Percentiles rank a stretch among this genome's conserved stretches.
These are phyloP conservation scores for Madurella fahalii DNA, from an alignment of 2,329 filamentous ascomycete species.

Conservation along the genomic window DNA sequence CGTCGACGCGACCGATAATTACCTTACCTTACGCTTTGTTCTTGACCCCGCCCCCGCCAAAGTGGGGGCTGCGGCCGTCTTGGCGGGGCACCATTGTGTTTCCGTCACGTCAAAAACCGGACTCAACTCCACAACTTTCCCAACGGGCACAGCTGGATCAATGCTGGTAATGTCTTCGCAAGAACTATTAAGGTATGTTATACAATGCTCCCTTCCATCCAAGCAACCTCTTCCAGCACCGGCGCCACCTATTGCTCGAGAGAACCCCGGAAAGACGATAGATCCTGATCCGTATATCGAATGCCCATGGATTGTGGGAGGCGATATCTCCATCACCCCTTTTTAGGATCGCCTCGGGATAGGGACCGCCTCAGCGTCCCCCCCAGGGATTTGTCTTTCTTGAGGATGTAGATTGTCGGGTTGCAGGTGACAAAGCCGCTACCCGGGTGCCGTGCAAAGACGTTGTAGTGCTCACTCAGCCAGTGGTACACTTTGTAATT, in stretches of 20 bases:
- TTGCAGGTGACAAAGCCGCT: constrained; percentile 14
- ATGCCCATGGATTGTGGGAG: too few species aligned
- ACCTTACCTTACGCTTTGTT: too few species aligned
- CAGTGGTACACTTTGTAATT: constrained; percentile 9
- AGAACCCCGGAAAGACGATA: too few species aligned
- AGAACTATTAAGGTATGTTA: too few species aligned
- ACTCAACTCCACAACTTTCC: not conserved
- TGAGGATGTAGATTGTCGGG: constrained; percentile 15
- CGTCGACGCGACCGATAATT: constrained; percentile 11
- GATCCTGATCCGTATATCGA: too few species aligned
- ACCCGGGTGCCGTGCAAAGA: constrained; percentile 5
- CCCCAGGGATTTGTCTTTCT: not conserved
- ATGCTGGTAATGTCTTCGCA: too few species aligned
- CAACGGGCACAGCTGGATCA: too few species aligned
- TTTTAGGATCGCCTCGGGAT: not conserved
- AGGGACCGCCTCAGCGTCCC: not conserved
- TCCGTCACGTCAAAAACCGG: not conserved
- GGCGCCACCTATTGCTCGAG: too few species aligned
- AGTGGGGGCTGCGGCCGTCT: not conserved
- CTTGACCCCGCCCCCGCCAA: constrained; percentile 2
- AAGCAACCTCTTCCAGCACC: too few species aligned
- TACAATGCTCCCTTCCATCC: too few species aligned
- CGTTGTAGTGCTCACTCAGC: constrained; percentile 14
- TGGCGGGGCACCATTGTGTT: not conserved
- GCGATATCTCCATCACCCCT: not conserved